Evolutionary conservation across 2,329 filamentous ascomycete genomes (phyloP), one percentile per base, ranked within the genome.

Genomic region (Gnomoniopsis sp.): DNA sequence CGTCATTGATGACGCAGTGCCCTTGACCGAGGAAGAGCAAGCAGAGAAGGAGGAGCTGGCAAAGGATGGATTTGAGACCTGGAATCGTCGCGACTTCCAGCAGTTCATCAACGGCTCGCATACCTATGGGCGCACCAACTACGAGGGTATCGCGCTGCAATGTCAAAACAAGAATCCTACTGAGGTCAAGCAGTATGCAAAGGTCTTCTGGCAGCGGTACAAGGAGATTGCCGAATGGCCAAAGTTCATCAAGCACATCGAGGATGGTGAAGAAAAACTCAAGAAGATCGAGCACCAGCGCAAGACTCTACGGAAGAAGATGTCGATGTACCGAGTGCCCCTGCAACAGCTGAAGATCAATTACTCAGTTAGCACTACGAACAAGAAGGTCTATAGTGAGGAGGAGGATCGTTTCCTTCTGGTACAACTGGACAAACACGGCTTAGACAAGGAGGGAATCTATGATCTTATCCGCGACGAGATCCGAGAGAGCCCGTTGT

Each of bases 311-410:
- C 87, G 88, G 63, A 96, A 93, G 83, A 99, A 99, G 84, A 90
- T 99, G 83, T 84, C 88, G 67, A 91, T 95, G 79, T 98, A 96
- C 72, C 89, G 95, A n/a, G 93, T 98, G 52, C 96, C 95, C 23
- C 82, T 99, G 17, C 95, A 99, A 73, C 95, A 99, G 74, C 86
- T 99, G 69, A 96, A 96, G 80, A 92, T 99, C 78, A 98, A 96
- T 77, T 99, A 99, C 75, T 96, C 93, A 0, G 95, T 99, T 30
- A 96, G 92, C 7, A 99, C 95, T 2, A 99, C 96, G 11, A 99
- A 99, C 84, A 99, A 99, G 79, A 99, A 99, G 78, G 93, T 99
- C 1, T 99, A 99, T 72, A 98, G 93, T 0, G 96, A 99, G 71
- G 95, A 99, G 71, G 95, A 99, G 73, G 95, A 99, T 71, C 86